Conservation (phyloP, 257 asterid genomes). For the Petunia secreta region DNA sequence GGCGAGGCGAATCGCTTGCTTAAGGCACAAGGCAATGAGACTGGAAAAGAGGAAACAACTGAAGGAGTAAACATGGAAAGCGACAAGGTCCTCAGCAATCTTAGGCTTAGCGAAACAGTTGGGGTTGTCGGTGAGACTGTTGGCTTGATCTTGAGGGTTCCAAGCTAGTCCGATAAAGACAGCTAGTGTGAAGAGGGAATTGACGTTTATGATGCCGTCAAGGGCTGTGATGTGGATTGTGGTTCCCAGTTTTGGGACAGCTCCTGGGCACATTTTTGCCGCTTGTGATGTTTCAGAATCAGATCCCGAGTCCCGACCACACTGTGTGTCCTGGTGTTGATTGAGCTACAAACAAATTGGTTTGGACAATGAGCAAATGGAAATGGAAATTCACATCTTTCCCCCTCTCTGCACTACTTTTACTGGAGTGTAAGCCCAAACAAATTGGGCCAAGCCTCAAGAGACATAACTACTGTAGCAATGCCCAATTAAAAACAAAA, state of each 20-base stretch:
- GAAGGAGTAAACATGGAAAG: conserved; percentile 89
- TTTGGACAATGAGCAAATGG: not conserved
- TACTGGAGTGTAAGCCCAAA: not conserved
- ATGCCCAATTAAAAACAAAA: too few species aligned
- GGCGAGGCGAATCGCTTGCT: conserved; percentile 68
- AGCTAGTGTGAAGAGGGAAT: conserved; percentile 87
- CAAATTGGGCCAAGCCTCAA: not conserved
- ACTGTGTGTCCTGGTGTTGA: too few species aligned
- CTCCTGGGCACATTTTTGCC: conserved; percentile 49
- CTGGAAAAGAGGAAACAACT: conserved; percentile 92
- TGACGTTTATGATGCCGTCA: conserved; percentile 86
- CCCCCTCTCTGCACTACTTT: too few species aligned
- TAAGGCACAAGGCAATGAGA: conserved; percentile 73
- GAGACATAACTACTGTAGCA: not conserved
- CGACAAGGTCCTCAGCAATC: conserved; percentile 63
- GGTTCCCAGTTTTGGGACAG: conserved; percentile 55
- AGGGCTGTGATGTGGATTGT: conserved; percentile 82
- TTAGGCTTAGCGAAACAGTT: conserved; percentile 57
- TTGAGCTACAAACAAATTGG: too few species aligned
- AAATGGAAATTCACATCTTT: too few species aligned
- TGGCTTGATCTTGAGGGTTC: conserved; percentile 81
- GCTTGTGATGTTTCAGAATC: not conserved
- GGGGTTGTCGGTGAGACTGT: conserved; percentile 63
- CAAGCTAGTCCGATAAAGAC: conserved; percentile 92
- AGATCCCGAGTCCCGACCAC: not conserved